phyloP scores from a whole-genome alignment of 768 basidiomycete genomes.

The Leccinum arenicola region DNA sequence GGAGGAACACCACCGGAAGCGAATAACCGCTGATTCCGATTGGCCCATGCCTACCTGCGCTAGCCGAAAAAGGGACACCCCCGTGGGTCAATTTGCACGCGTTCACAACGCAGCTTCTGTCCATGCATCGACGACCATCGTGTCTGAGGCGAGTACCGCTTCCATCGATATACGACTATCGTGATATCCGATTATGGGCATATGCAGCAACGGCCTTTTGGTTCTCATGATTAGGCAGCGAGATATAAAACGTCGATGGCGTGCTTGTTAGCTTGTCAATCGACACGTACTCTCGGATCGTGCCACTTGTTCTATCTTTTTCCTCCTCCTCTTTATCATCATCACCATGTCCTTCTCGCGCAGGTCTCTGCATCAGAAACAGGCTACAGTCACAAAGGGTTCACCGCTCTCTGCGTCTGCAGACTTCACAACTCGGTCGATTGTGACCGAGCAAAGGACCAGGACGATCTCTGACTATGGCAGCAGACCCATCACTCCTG shows the following conservation, averaged over 20 bases:
- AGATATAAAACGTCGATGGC: conserved; percentile 16
- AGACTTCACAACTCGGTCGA: conserved; percentile 5
- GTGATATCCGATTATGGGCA: neutral
- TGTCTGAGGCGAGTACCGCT: conserved; percentile 6
- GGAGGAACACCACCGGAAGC: conserved; percentile 2
- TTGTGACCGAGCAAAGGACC: conserved; percentile 8
- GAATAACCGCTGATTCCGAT: neutral
- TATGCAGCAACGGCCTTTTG: neutral
- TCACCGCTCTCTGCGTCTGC: conserved; percentile 15
- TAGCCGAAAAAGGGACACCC: neutral
- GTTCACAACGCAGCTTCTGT: conserved; percentile 4
- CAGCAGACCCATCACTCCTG: conserved; percentile 17
- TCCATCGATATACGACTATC: conserved; percentile 4
- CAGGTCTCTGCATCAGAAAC: conserved; percentile 9
- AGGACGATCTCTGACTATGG: conserved; percentile 20
- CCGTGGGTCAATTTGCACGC: neutral
- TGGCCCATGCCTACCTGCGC: neutral
- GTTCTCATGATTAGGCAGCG: neutral
- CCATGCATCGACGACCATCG: conserved; percentile 17
- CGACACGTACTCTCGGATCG: neutral
- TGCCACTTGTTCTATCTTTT: neutral
- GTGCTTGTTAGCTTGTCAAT: neutral
- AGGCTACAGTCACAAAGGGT: conserved; percentile 2
- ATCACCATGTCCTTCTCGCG: conserved; percentile 21
- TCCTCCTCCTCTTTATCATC: neutral